Percentiles rank a stretch among this genome's conserved stretches.
Conservation (phyloP, 768 basidiomycete genomes). For the Boletus speciosus region DNA sequence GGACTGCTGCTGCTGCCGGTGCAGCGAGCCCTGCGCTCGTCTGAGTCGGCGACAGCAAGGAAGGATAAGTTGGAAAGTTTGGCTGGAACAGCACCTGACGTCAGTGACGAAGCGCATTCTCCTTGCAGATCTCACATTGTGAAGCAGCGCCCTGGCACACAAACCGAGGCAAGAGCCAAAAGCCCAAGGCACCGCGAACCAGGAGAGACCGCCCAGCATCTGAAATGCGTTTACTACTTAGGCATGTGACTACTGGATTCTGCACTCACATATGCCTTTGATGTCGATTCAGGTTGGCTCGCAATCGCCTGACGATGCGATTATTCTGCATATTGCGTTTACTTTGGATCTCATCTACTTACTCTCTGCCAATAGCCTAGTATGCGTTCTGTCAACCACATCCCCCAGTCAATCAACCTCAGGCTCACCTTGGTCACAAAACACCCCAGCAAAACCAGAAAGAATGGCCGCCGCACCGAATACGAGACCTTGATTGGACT, state of each 20-base stretch:
- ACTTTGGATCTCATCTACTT: neutral
- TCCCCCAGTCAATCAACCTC: neutral
- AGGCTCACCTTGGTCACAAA: constrained; percentile 46
- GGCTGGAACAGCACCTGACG: constrained; percentile 31
- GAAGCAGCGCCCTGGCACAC: constrained; percentile 36
- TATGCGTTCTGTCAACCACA: neutral
- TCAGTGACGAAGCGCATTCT: neutral
- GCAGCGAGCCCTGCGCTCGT: constrained; percentile 44
- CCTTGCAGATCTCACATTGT: constrained; percentile 22
- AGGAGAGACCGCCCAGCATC: constrained; percentile 57
- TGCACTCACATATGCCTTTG: constrained; percentile 45
- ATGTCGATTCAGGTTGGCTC: constrained; percentile 47
- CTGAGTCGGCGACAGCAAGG: constrained; percentile 37
- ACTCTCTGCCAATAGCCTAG: constrained; percentile 54
- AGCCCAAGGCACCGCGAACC: constrained; percentile 54
- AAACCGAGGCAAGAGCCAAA: constrained; percentile 48
- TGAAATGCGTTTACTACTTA: constrained; percentile 9
- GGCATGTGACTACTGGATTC: no score
- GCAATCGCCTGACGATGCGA: constrained; percentile 41
- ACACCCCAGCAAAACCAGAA: constrained; percentile 46
- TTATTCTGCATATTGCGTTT: neutral
- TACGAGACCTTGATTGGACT: constrained; percentile 44
- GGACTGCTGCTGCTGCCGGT: constrained; percentile 43
- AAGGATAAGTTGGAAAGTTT: constrained; percentile 51
- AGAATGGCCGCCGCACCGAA: constrained; percentile 39